Evolutionary conservation across 192 early-diverging fungal species (phyloP).

Genomic region (Podila minutissima): DNA sequence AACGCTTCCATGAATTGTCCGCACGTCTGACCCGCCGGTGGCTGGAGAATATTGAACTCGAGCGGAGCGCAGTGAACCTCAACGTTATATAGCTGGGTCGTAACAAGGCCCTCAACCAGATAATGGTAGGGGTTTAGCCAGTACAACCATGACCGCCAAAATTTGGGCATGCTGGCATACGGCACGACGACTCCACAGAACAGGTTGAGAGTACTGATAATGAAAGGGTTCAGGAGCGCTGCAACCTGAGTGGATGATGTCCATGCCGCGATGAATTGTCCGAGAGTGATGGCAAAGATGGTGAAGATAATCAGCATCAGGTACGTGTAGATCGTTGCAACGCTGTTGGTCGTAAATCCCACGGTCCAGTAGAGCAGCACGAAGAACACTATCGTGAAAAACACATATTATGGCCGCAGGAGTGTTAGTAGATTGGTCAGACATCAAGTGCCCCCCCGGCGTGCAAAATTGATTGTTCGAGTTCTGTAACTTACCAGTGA

Average conservation of each 20-base stretch:
- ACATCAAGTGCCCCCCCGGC: neutral
- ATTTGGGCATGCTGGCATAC: conserved; percentile 11
- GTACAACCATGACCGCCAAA: conserved; percentile 50
- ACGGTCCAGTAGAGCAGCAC: conserved; percentile 78
- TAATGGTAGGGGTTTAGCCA: conserved; percentile 73
- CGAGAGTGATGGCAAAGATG: conserved; percentile 74
- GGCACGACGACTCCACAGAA: conserved; percentile 75
- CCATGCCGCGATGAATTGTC: conserved; percentile 77
- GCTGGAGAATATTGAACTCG: conserved; percentile 63
- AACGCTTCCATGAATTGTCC: conserved; percentile 63
- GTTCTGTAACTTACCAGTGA: conserved; percentile 41
- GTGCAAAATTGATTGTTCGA: neutral
- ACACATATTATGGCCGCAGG: neutral
- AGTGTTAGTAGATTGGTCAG: neutral
- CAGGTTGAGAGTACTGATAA: conserved; percentile 71
- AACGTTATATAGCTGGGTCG: conserved; percentile 65
- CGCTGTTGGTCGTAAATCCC: conserved; percentile 61
- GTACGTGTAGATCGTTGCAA: conserved; percentile 70
- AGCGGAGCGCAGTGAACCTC: conserved; percentile 53
- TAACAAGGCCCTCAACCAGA: conserved; percentile 68
- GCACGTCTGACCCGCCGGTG: conserved; percentile 69
- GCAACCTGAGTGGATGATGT: conserved; percentile 64
- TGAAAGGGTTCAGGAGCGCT: conserved; percentile 71
- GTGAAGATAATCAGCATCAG: conserved; percentile 63
- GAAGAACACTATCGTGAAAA: conserved; percentile 58